These are phyloP conservation scores for Truncatella angustata DNA, from an alignment of 2,329 filamentous ascomycete species.

Conservation along the genomic window DNA sequence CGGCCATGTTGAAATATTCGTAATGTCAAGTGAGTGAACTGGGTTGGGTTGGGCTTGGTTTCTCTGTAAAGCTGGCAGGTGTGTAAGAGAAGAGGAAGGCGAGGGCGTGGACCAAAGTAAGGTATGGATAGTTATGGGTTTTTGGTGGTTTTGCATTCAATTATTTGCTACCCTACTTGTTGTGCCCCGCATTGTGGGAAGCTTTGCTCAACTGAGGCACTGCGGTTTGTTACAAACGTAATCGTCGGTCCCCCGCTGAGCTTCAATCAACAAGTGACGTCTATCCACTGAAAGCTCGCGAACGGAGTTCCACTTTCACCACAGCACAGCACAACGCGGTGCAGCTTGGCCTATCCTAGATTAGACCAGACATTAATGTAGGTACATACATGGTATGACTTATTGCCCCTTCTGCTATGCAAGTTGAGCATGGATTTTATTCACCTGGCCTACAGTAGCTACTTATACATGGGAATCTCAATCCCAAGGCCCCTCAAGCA, in stretches of 20 bases:
- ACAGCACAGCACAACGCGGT: not conserved
- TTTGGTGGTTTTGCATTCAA: constrained; percentile 11
- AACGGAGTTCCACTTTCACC: not conserved
- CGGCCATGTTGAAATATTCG: constrained; percentile 18
- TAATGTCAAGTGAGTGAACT: constrained; percentile 4
- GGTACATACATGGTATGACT: too few species aligned
- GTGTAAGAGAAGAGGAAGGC: constrained; percentile 1
- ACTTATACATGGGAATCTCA: too few species aligned
- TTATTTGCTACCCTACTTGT: constrained; percentile 4
- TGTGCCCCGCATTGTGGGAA: constrained; percentile 9
- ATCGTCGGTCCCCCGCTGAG: not conserved
- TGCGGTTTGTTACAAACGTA: not conserved
- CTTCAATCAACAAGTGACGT: not conserved
- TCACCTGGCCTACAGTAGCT: too few species aligned
- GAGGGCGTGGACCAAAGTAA: too few species aligned
- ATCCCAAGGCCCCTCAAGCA: too few species aligned
- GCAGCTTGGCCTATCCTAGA: too few species aligned
- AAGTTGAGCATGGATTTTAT: too few species aligned
- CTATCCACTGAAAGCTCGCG: not conserved
- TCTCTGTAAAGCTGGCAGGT: not conserved
- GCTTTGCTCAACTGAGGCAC: not conserved
- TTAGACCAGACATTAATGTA: too few species aligned
- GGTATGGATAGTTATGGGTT: not conserved
- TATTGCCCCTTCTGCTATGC: too few species aligned
- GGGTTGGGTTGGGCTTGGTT: constrained; percentile 1